These are phyloP conservation scores for Grammothele lineata DNA, from an alignment of 768 basidiomycete species.

Conservation along the genomic window DNA sequence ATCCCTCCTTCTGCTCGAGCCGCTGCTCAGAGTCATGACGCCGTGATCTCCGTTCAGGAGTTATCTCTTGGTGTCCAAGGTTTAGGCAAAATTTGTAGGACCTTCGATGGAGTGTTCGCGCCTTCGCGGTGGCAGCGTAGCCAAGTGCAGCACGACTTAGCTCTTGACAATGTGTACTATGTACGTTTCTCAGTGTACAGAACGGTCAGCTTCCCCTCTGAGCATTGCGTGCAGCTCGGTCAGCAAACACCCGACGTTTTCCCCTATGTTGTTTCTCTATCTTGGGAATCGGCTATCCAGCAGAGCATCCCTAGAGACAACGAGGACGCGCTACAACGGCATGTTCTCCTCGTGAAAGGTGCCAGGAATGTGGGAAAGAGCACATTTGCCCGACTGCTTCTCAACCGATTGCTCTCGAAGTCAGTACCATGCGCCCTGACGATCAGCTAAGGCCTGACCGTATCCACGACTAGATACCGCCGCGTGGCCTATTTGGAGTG, in stretches of 20 bases:
- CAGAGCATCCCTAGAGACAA: background rate
- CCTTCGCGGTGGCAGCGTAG: constrained; percentile 42
- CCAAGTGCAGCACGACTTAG: constrained; percentile 33
- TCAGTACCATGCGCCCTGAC: constrained; percentile 32
- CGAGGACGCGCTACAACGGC: constrained; percentile 9
- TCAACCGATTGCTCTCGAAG: constrained; percentile 65
- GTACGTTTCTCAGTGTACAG: constrained; percentile 30
- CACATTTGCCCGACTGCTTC: constrained; percentile 69
- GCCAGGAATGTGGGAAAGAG: constrained; percentile 90
- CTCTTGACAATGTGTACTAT: constrained; percentile 45
- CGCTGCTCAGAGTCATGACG: constrained; percentile 7
- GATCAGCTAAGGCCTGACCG: background rate
- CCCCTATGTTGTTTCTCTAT: constrained; percentile 32
- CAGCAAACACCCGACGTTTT: constrained; percentile 26
- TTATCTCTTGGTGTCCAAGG: constrained; percentile 60
- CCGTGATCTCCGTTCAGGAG: constrained; percentile 55
- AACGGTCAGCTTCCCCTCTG: background rate
- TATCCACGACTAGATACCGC: constrained; percentile 51
- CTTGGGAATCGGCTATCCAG: constrained; percentile 32
- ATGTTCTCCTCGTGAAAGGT: constrained; percentile 71
- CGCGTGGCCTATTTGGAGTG: constrained; percentile 91
- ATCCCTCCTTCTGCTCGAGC: too few relatives aligned
- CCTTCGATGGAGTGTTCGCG: constrained; percentile 60
- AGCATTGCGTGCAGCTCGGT: constrained; percentile 25
- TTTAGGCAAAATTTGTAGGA: constrained; percentile 56